Evolutionary conservation across 2,329 filamentous ascomycete genomes (phyloP), one percentile per base, ranked within the genome.

Genomic region (Amesomyces nigricolor): DNA sequence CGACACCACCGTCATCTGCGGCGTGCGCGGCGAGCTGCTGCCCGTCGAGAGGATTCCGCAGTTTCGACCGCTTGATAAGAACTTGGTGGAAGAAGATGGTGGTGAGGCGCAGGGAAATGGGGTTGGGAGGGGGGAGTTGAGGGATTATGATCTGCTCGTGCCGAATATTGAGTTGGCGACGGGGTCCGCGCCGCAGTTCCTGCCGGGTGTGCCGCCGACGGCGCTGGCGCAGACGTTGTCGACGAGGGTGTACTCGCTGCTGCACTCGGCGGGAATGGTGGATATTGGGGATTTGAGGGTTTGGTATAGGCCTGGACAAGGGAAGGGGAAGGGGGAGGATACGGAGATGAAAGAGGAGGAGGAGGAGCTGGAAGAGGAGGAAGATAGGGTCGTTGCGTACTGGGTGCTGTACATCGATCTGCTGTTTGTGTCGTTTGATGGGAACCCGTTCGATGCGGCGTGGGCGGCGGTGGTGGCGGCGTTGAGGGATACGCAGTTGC

Each of bases 321-420:
- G 73, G 5, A 73, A 72, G 1, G 65, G 49, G 6, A 54, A 54
- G 35, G 58, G 52, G 35, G 60, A 60, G 43, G 61, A 59, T 38
- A 61, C 64, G 13, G 60, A 62, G 26, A 64, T 65, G 40, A 61
- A 62, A 10, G 65, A 63, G 10, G 62, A 59, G 10, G 66, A 66
- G 5, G 61, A 62, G 0, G 61, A 62, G 1, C 63, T 64, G 17
- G 60, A 68, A 51, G 70, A 69, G 37, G 68, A 72, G 32, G 61
- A 70, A 52, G 70, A 70, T 19, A 68, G 71, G 56, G 71, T 92
- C 10, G 92, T 88, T 68, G 94, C 87, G 0, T 97, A 95, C 71
- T 99, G 92, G 94, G 86, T 89, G 9, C 82, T 99, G 17, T 96
- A 96, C 71, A 88, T 99, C 62, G 92, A 97, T 67, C 78, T 96